phyloP scores from a whole-genome alignment of 176 grass and related monocot genomes.

The Hsuehochloa calcarea region DNA sequence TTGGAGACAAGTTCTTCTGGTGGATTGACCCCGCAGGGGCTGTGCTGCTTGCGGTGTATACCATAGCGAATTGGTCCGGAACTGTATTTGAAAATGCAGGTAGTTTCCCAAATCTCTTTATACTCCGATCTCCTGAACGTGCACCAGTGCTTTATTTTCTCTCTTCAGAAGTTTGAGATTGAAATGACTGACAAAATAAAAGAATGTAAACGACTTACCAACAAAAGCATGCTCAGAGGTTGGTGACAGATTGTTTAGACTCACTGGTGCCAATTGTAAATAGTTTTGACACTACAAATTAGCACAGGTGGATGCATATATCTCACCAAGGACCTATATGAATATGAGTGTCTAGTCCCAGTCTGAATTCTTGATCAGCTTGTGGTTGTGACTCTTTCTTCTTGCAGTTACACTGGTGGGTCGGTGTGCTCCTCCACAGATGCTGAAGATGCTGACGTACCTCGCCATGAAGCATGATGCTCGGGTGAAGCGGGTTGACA shows the following conservation, averaged over 20 bases:
- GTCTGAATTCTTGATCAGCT: not conserved
- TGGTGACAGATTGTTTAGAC: not conserved
- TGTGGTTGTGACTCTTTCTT: not conserved
- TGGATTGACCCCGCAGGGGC: constrained; percentile 89
- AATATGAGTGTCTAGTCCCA: not conserved
- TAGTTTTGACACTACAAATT: not conserved
- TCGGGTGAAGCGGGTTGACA: constrained; percentile 64
- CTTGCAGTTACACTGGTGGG: constrained; percentile 71
- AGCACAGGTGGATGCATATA: not conserved
- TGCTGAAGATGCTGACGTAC: constrained; percentile 76
- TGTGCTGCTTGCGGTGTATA: constrained; percentile 83
- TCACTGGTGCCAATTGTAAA: not conserved
- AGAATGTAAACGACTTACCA: not conserved
- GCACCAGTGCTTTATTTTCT: not conserved
- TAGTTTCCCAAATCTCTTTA: constrained; percentile 1
- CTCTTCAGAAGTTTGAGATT: not conserved
- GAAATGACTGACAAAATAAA: not conserved
- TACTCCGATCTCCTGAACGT: not conserved
- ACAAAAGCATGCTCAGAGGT: not conserved
- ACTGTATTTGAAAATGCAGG: constrained; percentile 83
- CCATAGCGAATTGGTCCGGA: constrained; percentile 79
- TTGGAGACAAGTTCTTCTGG: constrained; percentile 68
- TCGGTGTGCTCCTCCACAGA: constrained; percentile 60
- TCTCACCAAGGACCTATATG: not conserved
- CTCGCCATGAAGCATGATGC: constrained; percentile 69